phyloP scores from a whole-genome alignment of 495 filamentous ascomycete genomes.

The Neurospora sp. region DNA sequence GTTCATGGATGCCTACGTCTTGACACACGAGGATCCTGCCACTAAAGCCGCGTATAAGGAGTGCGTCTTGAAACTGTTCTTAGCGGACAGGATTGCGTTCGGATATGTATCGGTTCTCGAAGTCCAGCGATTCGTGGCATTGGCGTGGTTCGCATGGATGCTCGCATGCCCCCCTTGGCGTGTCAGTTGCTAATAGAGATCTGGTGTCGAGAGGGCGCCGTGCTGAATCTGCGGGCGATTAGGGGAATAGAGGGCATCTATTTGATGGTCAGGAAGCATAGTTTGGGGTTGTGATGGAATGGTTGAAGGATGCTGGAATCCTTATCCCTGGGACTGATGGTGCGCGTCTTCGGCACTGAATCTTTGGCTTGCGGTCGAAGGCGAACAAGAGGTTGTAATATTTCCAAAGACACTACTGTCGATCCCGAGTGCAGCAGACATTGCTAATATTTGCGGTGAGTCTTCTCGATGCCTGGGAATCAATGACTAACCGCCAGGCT shows the following conservation, averaged over 20 bases:
- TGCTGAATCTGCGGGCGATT: not conserved
- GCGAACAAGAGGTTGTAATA: not conserved
- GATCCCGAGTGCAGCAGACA: not conserved
- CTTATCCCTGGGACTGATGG: not conserved
- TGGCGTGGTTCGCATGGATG: conserved; percentile 20
- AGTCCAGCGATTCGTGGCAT: conserved; percentile 14
- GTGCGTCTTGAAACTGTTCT: conserved; percentile 24
- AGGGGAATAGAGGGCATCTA: not conserved
- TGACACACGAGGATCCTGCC: conserved; percentile 17
- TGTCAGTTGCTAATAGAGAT: not conserved
- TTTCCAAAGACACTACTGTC: not conserved
- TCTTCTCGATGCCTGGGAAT: not conserved
- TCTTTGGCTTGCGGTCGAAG: not conserved
- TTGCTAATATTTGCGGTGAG: not conserved
- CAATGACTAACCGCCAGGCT: not conserved
- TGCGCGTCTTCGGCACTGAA: not conserved
- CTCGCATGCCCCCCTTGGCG: not conserved
- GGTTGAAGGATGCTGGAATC: not conserved
- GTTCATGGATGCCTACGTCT: conserved; percentile 33
- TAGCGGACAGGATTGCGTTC: conserved; percentile 26
- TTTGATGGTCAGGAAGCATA: not conserved
- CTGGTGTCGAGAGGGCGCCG: not conserved
- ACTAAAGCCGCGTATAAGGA: conserved; percentile 16
- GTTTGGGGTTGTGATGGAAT: not conserved
- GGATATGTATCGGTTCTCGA: conserved; percentile 19